Base-by-base conservation (phyloP, 352 stramenopile species). In the Globisporangium abappressorium region DNA sequence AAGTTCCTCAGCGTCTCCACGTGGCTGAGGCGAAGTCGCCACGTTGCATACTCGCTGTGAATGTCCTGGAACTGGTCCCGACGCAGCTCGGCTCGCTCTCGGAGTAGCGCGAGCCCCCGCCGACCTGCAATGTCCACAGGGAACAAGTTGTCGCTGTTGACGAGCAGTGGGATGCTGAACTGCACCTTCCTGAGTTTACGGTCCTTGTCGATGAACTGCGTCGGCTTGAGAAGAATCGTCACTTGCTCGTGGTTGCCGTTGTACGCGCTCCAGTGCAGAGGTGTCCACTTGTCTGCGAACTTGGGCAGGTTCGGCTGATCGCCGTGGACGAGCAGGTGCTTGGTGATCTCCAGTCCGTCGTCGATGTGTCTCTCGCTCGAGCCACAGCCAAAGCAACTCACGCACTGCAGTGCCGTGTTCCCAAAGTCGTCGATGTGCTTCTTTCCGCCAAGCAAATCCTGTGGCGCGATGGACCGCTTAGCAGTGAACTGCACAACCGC, bases 341-440 rank as follows among this genome's bases (percentile, higher is more conserved):
- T 69, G 0, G 80, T 88, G 67, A 94, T 90, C 33, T 82, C 78
- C 9, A 94, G 60, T 12, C 79, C 79, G 54, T 92, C 81, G 64
- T 86, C 73, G 15, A 94, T 68, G 73, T 94, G 87, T 24, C 69
- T 73, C 49, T 78, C 73, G 47, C 63, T 82, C 1, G 81, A 84
- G 47, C 83, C 87, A 57, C 82, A 93, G 22, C 87, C 87, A 65
- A 93, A 94, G 72, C 84, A 94, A 49, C 81, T 89, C 41, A 90
- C 70, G 61, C 84, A 94, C 62, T 93, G 83, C 14, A 94, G 69
- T 22, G 84, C 80, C 2, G 87, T 90, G 64, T 94, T 94, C 28
- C 87, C 87, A 71, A 93, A 94, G 63, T 89, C 71, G 64, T 94
- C 86, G 0, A 91, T 70, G 62, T 92, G 83, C 3, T 65, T 73